A percentile compares a stretch with the other conserved stretches of the same genome.
phyloP scores from a whole-genome alignment of 1,139 yeast species.

The Protomyces pachydermus region DNA sequence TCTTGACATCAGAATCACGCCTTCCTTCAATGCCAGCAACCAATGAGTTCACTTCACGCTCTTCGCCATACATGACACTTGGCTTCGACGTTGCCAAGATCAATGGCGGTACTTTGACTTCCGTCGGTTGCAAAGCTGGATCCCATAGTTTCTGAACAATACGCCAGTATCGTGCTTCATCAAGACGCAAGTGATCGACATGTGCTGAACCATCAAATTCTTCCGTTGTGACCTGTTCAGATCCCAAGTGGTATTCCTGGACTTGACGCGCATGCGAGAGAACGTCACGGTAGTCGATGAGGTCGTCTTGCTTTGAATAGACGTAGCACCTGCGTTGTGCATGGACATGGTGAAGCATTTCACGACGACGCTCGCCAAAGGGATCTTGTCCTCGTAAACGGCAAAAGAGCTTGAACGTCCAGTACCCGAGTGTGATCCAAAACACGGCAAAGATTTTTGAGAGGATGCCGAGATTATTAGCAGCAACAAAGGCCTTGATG shows the following conservation, averaged over 20 bases:
- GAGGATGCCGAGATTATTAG: conserved; percentile 12
- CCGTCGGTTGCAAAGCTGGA: neutral
- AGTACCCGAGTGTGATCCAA: conserved; percentile 16
- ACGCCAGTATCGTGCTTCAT: conserved; percentile 13
- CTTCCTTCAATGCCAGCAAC: neutral
- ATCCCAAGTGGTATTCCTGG: conserved; percentile 9
- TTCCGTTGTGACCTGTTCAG: conserved; percentile 11
- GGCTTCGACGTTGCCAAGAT: neutral
- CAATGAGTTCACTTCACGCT: neutral
- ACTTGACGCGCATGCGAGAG: conserved; percentile 17
- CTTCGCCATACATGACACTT: neutral
- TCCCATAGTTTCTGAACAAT: conserved; percentile 20
- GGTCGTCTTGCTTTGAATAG: conserved; percentile 18
- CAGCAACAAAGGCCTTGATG: conserved; percentile 18
- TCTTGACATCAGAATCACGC: neutral
- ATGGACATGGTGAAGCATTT: conserved; percentile 19
- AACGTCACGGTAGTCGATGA: conserved; percentile 13
- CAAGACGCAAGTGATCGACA: conserved; percentile 21
- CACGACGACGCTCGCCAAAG: conserved; percentile 22
- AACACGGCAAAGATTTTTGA: conserved; percentile 3
- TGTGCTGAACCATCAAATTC: conserved; percentile 20
- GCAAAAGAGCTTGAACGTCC: conserved; percentile 15
- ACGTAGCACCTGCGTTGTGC: conserved; percentile 11
- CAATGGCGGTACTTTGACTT: neutral
- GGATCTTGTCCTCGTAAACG: conserved; percentile 20